These are phyloP conservation scores for Xylariales sp. DNA, from an alignment of 2,329 filamentous ascomycete genomes.

Conservation along the genomic window DNA sequence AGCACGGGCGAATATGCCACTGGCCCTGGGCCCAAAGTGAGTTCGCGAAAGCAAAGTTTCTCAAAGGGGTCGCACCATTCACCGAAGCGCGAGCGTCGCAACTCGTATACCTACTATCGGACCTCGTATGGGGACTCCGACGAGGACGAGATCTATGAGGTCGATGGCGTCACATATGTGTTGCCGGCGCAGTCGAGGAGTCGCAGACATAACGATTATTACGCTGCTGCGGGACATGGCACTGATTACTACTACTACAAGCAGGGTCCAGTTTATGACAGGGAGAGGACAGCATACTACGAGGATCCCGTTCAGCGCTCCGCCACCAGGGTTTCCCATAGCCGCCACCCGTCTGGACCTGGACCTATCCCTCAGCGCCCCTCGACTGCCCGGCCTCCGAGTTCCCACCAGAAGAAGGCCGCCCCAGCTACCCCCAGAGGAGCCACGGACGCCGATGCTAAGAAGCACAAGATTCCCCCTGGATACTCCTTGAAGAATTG, in stretches of 20 bases:
- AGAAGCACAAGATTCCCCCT: constrained; percentile 69
- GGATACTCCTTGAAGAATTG: constrained; percentile 98
- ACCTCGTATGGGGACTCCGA: constrained; percentile 60
- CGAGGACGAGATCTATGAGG: constrained; percentile 57
- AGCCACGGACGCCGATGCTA: constrained; percentile 58
- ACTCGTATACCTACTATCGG: constrained; percentile 56
- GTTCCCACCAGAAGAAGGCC: constrained; percentile 35
- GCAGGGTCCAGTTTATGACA: constrained; percentile 40
- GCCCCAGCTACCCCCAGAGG: constrained; percentile 26
- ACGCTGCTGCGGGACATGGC: constrained; percentile 47
- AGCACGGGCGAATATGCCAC: constrained; percentile 60
- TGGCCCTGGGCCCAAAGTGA: constrained; percentile 53
- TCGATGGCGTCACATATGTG: constrained; percentile 49
- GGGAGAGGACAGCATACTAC: constrained; percentile 35
- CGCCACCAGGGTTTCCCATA: constrained; percentile 33
- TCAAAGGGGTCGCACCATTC: constrained; percentile 32
- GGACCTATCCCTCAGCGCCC: constrained; percentile 43
- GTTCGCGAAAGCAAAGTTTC: constrained; percentile 38
- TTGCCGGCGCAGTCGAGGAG: constrained; percentile 45
- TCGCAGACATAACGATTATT: constrained; percentile 28
- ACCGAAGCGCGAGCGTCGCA: constrained; percentile 48
- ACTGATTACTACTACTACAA: constrained; percentile 56
- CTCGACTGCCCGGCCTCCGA: constrained; percentile 45
- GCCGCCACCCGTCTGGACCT: constrained; percentile 40
- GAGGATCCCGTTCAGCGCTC: constrained; percentile 33